Percentiles rank a stretch among this genome's conserved stretches.
These are phyloP conservation scores for Macrolepiota albuminosa DNA, from an alignment of 768 basidiomycete genomes.

Conservation along the genomic window DNA sequence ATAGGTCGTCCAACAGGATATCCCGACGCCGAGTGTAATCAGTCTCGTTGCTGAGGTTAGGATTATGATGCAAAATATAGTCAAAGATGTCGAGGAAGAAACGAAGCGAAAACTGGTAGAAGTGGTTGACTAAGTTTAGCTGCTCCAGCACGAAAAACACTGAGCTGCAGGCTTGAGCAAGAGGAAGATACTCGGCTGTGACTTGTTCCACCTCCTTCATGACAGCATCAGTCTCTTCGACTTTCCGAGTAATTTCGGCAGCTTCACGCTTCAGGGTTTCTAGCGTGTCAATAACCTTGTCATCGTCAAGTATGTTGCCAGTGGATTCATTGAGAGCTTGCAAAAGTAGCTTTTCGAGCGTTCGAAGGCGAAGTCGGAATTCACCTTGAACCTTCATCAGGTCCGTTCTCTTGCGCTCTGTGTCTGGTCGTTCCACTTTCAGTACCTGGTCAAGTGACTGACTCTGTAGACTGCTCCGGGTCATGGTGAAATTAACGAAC, in stretches of 20 bases:
- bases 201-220: conserved; percentile 97
- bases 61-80: conserved; percentile 88
- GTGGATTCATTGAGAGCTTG: conserved; percentile 95
- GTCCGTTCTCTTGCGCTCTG: conserved; percentile 92
- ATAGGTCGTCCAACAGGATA: conserved; percentile 83
- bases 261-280: conserved; percentile 96
- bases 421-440: conserved; percentile 95
- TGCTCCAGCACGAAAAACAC: conserved; percentile 98
- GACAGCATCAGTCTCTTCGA: conserved; percentile 92
- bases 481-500: conserved; percentile 98
- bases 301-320: conserved; percentile 97
- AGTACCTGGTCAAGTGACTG: conserved; percentile 97
- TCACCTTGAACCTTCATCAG: conserved; percentile 98
- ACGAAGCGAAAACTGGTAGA: conserved; percentile 96
- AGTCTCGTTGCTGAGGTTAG: conserved; percentile 74
- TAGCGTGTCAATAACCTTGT: conserved; percentile 95
- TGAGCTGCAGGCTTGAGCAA: conserved; percentile 94
- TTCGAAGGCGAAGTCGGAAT: conserved; percentile 88
- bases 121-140: conserved; percentile 89
- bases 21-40: conserved; percentile 72
- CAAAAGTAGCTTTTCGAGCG: conserved; percentile 86
- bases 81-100: conserved; percentile 99
- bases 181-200: conserved; percentile 87
- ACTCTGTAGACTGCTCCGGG: conserved; percentile 95
- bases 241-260: conserved; percentile 91